Base-by-base conservation (phyloP, 2,329 filamentous ascomycete species). In the Didymella glomerata region DNA sequence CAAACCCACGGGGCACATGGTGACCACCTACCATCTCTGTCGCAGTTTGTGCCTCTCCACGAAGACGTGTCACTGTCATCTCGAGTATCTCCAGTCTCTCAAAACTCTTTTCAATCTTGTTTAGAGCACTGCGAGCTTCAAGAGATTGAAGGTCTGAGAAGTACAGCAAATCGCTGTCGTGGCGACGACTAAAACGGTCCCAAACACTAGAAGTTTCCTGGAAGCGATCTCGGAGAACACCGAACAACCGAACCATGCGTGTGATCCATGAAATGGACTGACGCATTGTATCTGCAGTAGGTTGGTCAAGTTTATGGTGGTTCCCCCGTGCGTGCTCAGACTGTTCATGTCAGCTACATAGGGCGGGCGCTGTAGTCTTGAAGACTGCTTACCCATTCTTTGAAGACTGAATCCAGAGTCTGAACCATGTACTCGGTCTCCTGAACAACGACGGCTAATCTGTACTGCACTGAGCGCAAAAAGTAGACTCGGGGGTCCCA, bases 401-500 rank as follows among this genome's bases (percentile, higher is more conserved):
- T 5, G 7, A 36, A 9, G 10, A 18, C 28, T 16, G 20, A 13
- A 3, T 3, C n/a, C 10, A 48, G 11, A 3, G 11, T 38, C 6
- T 25, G 46, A 8, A 48, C 7, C 13, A 48, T 20, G 8, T 48
- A 48, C 4, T 25, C 46, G 6, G 38, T 13, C 1, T 4, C 10
- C 5, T 38, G 46, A 4, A 38, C 30, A n/a, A 48, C 13, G 20
- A 48, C 10, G 4, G 3, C 20, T 4, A 48, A 8, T 16, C 46
- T 36, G 13, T 25, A 13, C 8, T 27, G 30, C 11, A 48, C 1
- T 1, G 46, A 14, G 11, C 20, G 18, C 0, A 48, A 8, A 10
- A 48, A 48, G 25, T 36, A 48, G 4, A 38, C 16, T 5, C 46
- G 14, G 4, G 46, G 46, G 24, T 48, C 46, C 46, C 32, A 36